These are phyloP conservation scores for Malassezia yamatoensis DNA, from an alignment of 1,284 basidiomycete species.

Conservation along the genomic window DNA sequence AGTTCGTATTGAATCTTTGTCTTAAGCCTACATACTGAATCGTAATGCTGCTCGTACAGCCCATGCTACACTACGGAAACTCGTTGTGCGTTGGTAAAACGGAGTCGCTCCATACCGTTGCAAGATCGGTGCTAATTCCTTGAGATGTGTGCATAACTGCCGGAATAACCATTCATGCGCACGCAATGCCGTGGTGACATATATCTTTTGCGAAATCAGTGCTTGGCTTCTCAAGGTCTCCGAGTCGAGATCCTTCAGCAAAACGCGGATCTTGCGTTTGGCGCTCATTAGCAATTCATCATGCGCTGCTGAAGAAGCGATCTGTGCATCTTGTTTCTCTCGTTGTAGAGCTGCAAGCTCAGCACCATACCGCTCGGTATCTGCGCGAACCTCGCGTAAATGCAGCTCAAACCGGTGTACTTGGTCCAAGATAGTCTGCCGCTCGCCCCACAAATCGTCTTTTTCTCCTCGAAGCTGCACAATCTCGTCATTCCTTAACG, in stretches of 20 bases:
- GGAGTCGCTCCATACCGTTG: background rate
- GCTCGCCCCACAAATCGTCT: conserved; percentile 16
- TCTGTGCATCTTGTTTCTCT: background rate
- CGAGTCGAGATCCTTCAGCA: conserved; percentile 1
- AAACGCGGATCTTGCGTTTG: background rate
- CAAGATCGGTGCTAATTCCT: background rate
- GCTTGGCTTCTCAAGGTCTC: conserved; percentile 1
- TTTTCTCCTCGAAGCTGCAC: conserved; percentile 16
- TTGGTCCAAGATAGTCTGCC: conserved; percentile 14
- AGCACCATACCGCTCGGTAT: conserved; percentile 16
- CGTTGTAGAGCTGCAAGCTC: conserved; percentile 10
- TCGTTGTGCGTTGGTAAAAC: background rate
- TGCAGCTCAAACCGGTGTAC: conserved; percentile 16
- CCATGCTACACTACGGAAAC: conserved; percentile 4
- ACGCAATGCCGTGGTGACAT: conserved; percentile 1
- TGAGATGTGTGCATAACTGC: conserved; percentile 4
- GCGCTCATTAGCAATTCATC: background rate
- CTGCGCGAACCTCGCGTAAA: conserved; percentile 15
- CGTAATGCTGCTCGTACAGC: conserved; percentile 4
- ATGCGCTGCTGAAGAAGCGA: background rate
- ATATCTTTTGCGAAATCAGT: conserved; percentile 13
- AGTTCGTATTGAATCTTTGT: conserved; percentile 10
- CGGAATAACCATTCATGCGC: conserved; percentile 14
- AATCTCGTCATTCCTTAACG: conserved; percentile 3
- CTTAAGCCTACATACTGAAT: background rate